Percentiles rank a stretch among this genome's conserved stretches.
phyloP scores from a whole-genome alignment of 2,329 filamentous ascomycete species.

The Stachybotrys echinatus region DNA sequence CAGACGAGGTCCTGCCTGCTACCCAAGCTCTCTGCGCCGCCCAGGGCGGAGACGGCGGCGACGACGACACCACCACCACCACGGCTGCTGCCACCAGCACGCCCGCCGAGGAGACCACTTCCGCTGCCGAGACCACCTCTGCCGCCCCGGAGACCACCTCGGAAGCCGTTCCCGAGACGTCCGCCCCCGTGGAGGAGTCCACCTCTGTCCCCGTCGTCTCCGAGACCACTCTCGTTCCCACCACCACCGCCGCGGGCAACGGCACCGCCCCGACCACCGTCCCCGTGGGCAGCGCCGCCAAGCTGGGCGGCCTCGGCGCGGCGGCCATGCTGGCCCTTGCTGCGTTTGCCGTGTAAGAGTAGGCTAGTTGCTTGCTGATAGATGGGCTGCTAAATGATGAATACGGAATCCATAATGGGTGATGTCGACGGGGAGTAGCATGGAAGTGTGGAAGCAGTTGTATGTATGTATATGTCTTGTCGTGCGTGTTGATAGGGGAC shows the following conservation, averaged over 20 bases:
- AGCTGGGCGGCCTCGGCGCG: conserved; percentile 22
- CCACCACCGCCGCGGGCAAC: conserved; percentile 1
- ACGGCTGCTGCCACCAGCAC: conserved; percentile 8
- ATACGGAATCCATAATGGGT: too few relatives aligned
- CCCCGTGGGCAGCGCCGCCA: conserved; percentile 25
- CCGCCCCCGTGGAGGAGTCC: conserved; percentile 2
- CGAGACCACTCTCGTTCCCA: conserved; percentile 1
- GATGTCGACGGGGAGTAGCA: too few relatives aligned
- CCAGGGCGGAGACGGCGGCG: conserved; percentile 5
- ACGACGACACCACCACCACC: conserved; percentile 3
- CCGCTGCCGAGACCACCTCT: conserved; percentile 6
- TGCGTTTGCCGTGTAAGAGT: conserved; percentile 29
- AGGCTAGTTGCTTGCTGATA: too few relatives aligned
- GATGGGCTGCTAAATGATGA: too few relatives aligned
- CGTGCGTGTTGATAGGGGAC: not conserved
- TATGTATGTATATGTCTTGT: too few relatives aligned
- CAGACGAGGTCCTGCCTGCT: conserved; percentile 34
- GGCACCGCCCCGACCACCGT: too few relatives aligned
- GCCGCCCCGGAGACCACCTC: conserved; percentile 11
- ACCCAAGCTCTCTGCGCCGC: conserved; percentile 26
- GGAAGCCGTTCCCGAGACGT: conserved; percentile 3
- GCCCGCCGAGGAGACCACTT: conserved; percentile 7
- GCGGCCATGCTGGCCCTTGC: conserved; percentile 25
- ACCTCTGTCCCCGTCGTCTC: conserved; percentile 5
- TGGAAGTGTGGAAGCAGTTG: too few relatives aligned